Base-by-base conservation (phyloP, 305 asterid genomes). In the Fraxinus nigra region DNA sequence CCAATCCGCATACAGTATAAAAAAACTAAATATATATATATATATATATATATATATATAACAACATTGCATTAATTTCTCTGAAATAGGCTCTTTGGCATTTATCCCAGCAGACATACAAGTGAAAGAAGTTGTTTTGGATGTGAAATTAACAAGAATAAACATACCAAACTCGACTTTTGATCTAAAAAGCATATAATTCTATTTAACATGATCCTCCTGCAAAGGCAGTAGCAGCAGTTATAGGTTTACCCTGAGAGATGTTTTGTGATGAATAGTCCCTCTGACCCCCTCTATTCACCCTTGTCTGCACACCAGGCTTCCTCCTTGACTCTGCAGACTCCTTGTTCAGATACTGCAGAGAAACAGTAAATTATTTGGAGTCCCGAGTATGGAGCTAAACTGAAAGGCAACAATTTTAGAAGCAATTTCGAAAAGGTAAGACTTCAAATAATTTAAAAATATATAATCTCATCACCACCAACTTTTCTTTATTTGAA, bases 291-390 rank as follows among this genome's bases (percentile, higher is more conserved):
- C 80, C 95, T 88, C 92, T 89, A 85, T 85, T 91, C 78, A 91
- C 88, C 80, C 95, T 84, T 32, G 89, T 88, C 90, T 89, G 97
- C 87, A 84, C 76, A 78, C 92, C 93, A 56, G 92, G 87, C 89
- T 92, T 95, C 97, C 93, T 86, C 87, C 90, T 92, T 61, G 87
- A 69, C 61, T 93, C 98, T 5, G 87, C 85, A 56, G 91, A 85
- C 85, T 94, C 97, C 92, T 91, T 95, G 70, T 35, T 87, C 84
- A 65, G 78, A 87, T 84, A 87, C 98, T 94, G 97, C 76, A 87
- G 81, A 63, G 80, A 83, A 76, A 79, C 18, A 78, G 75, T 33
- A 38, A 70, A 46, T 78, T 48, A 70, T 33, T 72, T 72, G 76
- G 46, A 72, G 48, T 72, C 74, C 34, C 1, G 4, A 35, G 69